Base-by-base conservation (phyloP, 495 filamentous ascomycete genomes). In the Corynascus novoguineensis region DNA sequence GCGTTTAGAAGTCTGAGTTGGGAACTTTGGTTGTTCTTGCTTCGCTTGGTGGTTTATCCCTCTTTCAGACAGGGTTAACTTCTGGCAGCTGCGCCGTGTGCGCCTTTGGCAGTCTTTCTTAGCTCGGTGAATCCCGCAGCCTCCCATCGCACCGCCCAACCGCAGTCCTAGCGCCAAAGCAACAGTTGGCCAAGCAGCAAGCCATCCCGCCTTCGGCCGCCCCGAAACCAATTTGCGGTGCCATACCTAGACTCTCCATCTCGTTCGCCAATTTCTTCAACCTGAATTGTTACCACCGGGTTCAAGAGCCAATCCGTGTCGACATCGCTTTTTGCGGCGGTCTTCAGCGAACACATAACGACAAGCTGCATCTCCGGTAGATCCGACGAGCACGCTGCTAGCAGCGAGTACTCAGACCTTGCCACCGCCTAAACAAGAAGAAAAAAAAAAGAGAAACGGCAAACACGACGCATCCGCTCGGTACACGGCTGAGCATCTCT, bases 291-390 rank as follows among this genome's bases (percentile, higher is more conserved):
- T 35, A 35, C 15, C 31, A 31, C 47, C 12, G 19, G 24, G 12
- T 50, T 50, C n/a, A 31, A 35, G 17, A 35, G 31, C 29, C 45
- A 50, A 35, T 50, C 47, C 47, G 29, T 19, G 19, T 31, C 47
- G 21, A 37, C 47, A 21, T 24, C 19, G 4, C 10, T 8, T 12
- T n/a, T 6, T 44, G 40, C 40, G 21, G 8, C 47, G 47, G 1
- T 31, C 22, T 21, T 11, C 12, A 21, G 47, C 31, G 47, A 14
- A 35, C 12, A 50, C 31, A 37, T 50, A 21, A 37, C 47, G 47
- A 50, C 47, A 50, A 32, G 31, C 17, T 14, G 19, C 47, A 37
- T 37, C 37, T 37, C 47, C 47, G 29, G 31, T 50, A 35, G 29
- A 50, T 24, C 47, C 47, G 47, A 50, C 47, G 31, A 35, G 31